Percentiles rank a stretch among this genome's conserved stretches.
These are phyloP conservation scores for Eutypella sp. DNA, from an alignment of 2,329 filamentous ascomycete genomes.

Conservation along the genomic window DNA sequence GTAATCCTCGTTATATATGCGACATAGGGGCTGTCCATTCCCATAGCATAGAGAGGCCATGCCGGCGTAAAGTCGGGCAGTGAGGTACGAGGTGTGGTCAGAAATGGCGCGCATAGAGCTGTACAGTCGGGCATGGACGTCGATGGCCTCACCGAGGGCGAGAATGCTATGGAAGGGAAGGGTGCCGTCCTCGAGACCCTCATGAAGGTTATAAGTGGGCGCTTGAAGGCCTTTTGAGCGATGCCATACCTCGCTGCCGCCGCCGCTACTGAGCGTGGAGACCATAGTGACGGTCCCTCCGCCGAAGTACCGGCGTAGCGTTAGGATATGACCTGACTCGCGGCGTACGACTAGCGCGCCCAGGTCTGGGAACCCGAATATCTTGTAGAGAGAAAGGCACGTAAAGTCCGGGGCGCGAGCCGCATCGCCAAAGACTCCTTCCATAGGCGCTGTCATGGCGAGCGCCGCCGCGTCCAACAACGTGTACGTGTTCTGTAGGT, in stretches of 20 bases:
- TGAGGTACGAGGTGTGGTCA: constrained; percentile 50
- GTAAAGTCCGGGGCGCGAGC: constrained; percentile 55
- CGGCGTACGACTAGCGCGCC: constrained; percentile 55
- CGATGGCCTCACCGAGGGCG: constrained; percentile 55
- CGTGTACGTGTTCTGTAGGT: constrained; percentile 41
- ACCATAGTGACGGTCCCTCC: constrained; percentile 63
- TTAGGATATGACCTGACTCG: constrained; percentile 50
- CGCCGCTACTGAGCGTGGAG: constrained; percentile 33
- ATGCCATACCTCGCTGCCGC: constrained; percentile 44
- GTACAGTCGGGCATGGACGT: constrained; percentile 51
- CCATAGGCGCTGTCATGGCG: constrained; percentile 56
- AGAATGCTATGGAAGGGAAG: constrained; percentile 61
- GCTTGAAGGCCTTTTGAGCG: constrained; percentile 42
- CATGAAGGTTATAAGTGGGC: constrained; percentile 44
- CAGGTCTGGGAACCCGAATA: constrained; percentile 63
- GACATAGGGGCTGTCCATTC: constrained; percentile 47
- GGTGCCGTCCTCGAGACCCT: constrained; percentile 63
- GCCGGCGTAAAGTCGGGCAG: constrained; percentile 41
- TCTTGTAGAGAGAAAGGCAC: constrained; percentile 59
- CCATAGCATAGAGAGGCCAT: constrained; percentile 45
- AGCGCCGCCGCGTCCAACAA: constrained; percentile 60
- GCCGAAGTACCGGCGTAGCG: constrained; percentile 58
- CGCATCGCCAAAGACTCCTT: constrained; percentile 43
- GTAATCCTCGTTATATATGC: constrained; percentile 49
- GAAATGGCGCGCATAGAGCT: constrained; percentile 55